Percentiles rank a stretch among this genome's conserved stretches.
These are phyloP conservation scores for Arabis hirsuta DNA, from an alignment of 345 rosid species.

Conservation along the genomic window DNA sequence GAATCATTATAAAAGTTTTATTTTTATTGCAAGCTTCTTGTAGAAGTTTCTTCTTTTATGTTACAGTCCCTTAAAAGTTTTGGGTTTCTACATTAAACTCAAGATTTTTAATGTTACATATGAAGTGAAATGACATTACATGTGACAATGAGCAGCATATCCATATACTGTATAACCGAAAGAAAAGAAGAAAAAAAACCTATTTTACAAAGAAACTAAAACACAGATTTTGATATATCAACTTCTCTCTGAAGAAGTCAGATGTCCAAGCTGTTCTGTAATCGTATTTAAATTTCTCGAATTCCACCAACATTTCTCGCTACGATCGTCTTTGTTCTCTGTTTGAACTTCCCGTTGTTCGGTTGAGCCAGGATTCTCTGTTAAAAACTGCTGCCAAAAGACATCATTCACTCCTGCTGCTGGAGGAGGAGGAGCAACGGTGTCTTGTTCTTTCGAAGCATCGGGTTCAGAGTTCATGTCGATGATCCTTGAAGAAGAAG, in stretches of 20 bases:
- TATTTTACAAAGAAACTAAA: slow-evolving; percentile 33
- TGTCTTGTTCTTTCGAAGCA: slow-evolving; percentile 42
- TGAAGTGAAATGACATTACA: slow-evolving; percentile 22
- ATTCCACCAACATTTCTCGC: slow-evolving; percentile 68
- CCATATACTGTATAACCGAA: slow-evolving; percentile 8
- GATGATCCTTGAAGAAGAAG: slow-evolving; percentile 46
- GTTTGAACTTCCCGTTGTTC: slow-evolving; percentile 70
- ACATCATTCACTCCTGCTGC: slow-evolving; percentile 79
- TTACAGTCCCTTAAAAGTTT: too few species aligned
- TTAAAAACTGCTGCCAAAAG: slow-evolving; percentile 95
- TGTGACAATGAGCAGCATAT: slow-evolving; percentile 16
- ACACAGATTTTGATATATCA: slow-evolving; percentile 40
- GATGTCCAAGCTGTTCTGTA: slow-evolving; percentile 84
- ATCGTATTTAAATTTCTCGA: slow-evolving; percentile 68
- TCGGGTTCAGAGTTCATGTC: slow-evolving; percentile 87
- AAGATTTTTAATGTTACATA: too few species aligned
- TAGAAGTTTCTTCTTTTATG: too few species aligned
- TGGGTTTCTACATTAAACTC: too few species aligned
- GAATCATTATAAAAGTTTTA: too few species aligned
- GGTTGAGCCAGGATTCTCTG: slow-evolving; percentile 86
- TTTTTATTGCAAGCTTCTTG: too few species aligned
- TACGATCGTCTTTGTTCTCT: slow-evolving; percentile 59
- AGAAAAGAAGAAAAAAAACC: background rate
- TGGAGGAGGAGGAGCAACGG: slow-evolving; percentile 20
- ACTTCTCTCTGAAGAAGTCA: slow-evolving; percentile 78